phyloP scores from a whole-genome alignment of 176 grass and related monocot genomes.

The barley (Hordeum vulgare) region DNA sequence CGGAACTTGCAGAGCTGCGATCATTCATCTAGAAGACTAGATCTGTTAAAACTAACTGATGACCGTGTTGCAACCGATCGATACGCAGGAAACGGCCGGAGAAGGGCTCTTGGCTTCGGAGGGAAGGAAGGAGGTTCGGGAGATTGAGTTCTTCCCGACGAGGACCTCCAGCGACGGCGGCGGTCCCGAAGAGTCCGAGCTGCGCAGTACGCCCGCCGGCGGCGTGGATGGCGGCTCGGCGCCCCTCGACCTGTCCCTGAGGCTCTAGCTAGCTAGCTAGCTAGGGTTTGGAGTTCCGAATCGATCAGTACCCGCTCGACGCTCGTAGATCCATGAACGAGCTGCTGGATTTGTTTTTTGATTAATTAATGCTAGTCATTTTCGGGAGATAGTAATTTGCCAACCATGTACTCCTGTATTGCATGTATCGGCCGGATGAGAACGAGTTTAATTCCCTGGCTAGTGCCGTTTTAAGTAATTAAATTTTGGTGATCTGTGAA shows the following conservation, averaged over 20 bases:
- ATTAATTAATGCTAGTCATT: neutral
- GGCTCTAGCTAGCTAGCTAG: slow-evolving; percentile 26
- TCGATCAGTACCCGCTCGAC: too few relatives aligned
- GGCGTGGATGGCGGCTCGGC: neutral
- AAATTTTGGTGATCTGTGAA: neutral
- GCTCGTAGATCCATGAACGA: neutral
- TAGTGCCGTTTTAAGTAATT: neutral
- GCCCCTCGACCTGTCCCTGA: slow-evolving; percentile 55
- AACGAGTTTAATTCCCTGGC: neutral
- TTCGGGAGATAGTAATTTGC: neutral
- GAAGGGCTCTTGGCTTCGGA: neutral
- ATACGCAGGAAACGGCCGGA: neutral
- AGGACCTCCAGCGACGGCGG: neutral
- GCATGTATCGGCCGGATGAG: neutral
- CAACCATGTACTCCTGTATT: too few relatives aligned
- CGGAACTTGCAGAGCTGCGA: too few relatives aligned
- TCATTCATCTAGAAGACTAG: neutral
- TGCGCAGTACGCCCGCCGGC: neutral
- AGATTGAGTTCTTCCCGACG: slow-evolving; percentile 75
- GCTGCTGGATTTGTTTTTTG: neutral
- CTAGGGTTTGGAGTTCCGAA: slow-evolving; percentile 16
- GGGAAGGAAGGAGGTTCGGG: slow-evolving; percentile 27
- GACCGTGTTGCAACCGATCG: neutral
- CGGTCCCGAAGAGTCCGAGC: neutral
- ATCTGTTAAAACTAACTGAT: neutral